Evolutionary conservation across 331 rosid genomes (phyloP).

Genomic region (Malus hybrid): DNA sequence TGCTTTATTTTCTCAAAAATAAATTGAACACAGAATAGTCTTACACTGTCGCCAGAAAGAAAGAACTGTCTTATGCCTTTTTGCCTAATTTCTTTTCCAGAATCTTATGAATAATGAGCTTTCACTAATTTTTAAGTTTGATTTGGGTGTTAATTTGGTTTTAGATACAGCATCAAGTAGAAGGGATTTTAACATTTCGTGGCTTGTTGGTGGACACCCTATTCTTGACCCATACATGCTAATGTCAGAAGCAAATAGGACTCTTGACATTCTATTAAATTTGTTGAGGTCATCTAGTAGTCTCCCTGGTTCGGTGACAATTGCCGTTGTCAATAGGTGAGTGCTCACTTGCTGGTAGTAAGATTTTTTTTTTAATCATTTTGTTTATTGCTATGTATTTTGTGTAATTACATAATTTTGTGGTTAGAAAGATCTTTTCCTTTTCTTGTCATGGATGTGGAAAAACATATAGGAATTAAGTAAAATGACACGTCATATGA

Average conservation of each 20-base stretch:
- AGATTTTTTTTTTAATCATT: slow-evolving; percentile 1
- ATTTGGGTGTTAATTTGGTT: slow-evolving; percentile 22
- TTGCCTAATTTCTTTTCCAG: neutral
- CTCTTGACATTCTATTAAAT: slow-evolving; percentile 65
- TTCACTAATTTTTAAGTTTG: slow-evolving; percentile 8
- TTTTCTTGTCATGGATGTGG: neutral
- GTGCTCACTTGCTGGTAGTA: slow-evolving; percentile 23
- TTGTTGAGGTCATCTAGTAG: slow-evolving; percentile 56
- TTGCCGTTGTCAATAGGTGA: slow-evolving; percentile 85
- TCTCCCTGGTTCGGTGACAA: slow-evolving; percentile 71
- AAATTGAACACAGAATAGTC: neutral
- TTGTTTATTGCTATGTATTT: slow-evolving; percentile 8
- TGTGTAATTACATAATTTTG: slow-evolving; percentile 15
- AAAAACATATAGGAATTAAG: neutral
- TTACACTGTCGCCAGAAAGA: neutral
- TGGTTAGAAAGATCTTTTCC: neutral
- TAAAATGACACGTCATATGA: neutral
- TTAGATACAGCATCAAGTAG: slow-evolving; percentile 38
- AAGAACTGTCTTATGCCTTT: neutral
- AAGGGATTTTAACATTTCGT: slow-evolving; percentile 60
- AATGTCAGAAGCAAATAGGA: slow-evolving; percentile 75
- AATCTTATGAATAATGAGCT: neutral
- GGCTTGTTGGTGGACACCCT: slow-evolving; percentile 80
- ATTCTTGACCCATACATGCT: slow-evolving; percentile 65
- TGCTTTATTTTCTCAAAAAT: neutral